A percentile compares a stretch with the other conserved stretches of the same genome.
phyloP scores from a whole-genome alignment of 257 asterid genomes.

The Thymus mandschuricus region DNA sequence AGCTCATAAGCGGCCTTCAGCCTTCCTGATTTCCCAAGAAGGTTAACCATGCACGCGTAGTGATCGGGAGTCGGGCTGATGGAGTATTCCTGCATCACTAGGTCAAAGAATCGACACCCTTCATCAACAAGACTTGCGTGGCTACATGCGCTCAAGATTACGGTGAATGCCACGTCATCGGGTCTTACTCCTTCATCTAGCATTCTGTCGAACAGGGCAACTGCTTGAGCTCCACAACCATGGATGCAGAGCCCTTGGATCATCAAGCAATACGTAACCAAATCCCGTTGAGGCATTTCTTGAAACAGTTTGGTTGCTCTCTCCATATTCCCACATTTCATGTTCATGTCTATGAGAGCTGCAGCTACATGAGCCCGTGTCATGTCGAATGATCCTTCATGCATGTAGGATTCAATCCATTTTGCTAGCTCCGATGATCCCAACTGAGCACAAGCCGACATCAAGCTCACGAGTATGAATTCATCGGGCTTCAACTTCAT shows the following conservation, averaged over 20 bases:
- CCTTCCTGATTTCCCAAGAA: conserved; percentile 77
- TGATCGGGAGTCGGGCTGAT: conserved; percentile 70
- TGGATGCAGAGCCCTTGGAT: conserved; percentile 74
- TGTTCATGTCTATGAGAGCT: conserved; percentile 78
- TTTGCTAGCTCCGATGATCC: conserved; percentile 67
- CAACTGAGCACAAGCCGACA: conserved; percentile 77
- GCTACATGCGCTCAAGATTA: conserved; percentile 63
- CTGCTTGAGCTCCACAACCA: conserved; percentile 54
- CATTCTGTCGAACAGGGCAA: conserved; percentile 60
- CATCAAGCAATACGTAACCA: conserved; percentile 70
- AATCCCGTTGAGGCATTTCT: conserved; percentile 55
- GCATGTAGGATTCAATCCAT: conserved; percentile 60
- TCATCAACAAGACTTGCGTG: conserved; percentile 64
- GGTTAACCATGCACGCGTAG: conserved; percentile 70
- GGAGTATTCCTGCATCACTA: conserved; percentile 48
- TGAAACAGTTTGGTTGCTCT: conserved; percentile 58
- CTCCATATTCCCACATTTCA: conserved; percentile 80
- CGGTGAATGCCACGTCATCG: conserved; percentile 65
- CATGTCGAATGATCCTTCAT: conserved; percentile 42
- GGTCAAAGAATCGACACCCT: conserved; percentile 55
- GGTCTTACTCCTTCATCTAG: conserved; percentile 66
- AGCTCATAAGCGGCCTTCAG: conserved; percentile 76
- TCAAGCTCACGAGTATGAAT: conserved; percentile 66
- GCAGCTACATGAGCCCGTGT: conserved; percentile 54
- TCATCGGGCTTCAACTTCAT: conserved; percentile 60